phyloP scores from a whole-genome alignment of 306 rosid species.

The Malus sylvestris region DNA sequence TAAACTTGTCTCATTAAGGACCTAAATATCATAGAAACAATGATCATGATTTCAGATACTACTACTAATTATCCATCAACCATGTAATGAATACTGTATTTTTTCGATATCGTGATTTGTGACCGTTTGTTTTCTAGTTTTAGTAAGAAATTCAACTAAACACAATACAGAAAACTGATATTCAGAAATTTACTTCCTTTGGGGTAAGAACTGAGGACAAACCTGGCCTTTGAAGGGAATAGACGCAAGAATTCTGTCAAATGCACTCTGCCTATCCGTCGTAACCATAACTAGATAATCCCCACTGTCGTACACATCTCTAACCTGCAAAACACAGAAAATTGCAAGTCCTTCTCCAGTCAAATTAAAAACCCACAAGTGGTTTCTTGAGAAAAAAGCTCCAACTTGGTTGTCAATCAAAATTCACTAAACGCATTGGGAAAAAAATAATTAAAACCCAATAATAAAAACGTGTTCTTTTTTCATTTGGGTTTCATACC shows the following conservation, averaged over 20 bases:
- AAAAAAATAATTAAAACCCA: not conserved
- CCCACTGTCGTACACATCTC: constrained; percentile 83
- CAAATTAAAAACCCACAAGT: not conserved
- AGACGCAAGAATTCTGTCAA: constrained; percentile 95
- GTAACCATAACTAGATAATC: constrained; percentile 82
- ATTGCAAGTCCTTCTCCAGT: not conserved
- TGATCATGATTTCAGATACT: not conserved
- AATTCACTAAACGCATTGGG: not conserved
- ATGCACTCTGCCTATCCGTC: constrained; percentile 91
- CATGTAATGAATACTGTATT: not conserved
- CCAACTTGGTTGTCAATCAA: not conserved
- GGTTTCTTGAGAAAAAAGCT: not conserved
- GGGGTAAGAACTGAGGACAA: not conserved
- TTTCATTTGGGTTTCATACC: constrained; percentile 26
- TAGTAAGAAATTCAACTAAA: not conserved
- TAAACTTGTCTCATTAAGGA: constrained; percentile 84
- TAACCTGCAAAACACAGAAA: constrained; percentile 40
- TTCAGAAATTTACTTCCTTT: not conserved
- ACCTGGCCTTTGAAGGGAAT: constrained; percentile 98
- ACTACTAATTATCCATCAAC: not conserved
- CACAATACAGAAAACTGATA: not conserved
- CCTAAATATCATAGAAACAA: constrained; percentile 37
- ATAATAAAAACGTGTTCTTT: not conserved
- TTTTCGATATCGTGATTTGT: not conserved
- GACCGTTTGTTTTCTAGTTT: not conserved